Base-by-base conservation (phyloP, 2,329 filamentous ascomycete species). In the Neocatenulostroma microsporum region DNA sequence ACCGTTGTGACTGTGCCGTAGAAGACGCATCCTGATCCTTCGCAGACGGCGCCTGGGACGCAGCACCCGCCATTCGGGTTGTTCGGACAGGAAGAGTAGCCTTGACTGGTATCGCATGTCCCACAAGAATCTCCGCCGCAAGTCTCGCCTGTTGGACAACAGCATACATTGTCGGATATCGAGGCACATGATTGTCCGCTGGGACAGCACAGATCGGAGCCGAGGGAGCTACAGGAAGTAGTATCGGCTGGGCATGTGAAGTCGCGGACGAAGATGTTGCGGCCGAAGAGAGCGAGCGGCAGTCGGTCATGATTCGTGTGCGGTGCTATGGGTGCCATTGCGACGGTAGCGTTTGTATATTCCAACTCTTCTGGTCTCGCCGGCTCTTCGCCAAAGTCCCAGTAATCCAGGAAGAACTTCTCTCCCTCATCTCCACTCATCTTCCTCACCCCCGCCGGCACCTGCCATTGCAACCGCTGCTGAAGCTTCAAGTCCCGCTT, bases 51-150 rank as follows among this genome's bases (percentile, higher is more conserved):
- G 4, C 81, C 82, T 0, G 77, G 68, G 9, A 87, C 76, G 55
- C 84, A 89, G 54, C 84, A 89, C 2, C 83, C 84, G 11, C 82
- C 83, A 3, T 82, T 83, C 0, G 79, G 57, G 21, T 71, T 70
- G 6, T 74, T 68, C 0, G 78, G 68, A 54, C 84, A 89, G 32
- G 74, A 73, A 9, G 74, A 73, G 41, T 82, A 78, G 26, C 73
- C 78, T 3, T 66, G 62, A 2, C 68, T 67, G 3, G 57, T 63
- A 43, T 70, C 60, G 46, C 84, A 88, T n/a, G 55, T 55, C 0
- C 70, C 73, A 5, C 88, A 76, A 1, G 63, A 62, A 8, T 80
- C 80, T 3, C 70, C 71, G n/a, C n/a, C n/a, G 56, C 84, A 89
- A 5, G 58, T 71, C 28, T 67, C 63, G 3, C 82, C 82, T 23